A percentile compares a stretch with the other conserved stretches of the same genome.
Evolutionary conservation across 2,329 filamentous ascomycete species (phyloP).

Genomic region (Alternaria conjuncta): DNA sequence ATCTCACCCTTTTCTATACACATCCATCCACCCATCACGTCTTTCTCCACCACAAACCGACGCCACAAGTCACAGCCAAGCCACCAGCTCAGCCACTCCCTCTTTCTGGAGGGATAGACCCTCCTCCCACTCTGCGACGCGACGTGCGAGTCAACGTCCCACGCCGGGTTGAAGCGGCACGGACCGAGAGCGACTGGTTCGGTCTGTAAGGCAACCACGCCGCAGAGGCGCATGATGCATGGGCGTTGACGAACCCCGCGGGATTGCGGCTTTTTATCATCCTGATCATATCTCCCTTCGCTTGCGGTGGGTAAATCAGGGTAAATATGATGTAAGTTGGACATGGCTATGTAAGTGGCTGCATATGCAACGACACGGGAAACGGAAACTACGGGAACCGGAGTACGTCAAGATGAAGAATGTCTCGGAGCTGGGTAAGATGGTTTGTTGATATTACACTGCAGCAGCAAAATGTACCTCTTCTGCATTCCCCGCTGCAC

Average conservation of each 20-base stretch:
- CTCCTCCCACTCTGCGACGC: not conserved
- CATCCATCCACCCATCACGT: not conserved
- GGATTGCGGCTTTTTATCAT: not conserved
- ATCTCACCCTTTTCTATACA: not conserved
- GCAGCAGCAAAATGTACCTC: not conserved
- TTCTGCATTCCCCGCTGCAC: not conserved
- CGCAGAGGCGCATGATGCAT: conserved; percentile 8
- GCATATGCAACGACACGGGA: not conserved
- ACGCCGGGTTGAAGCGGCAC: not conserved
- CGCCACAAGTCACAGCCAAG: not conserved
- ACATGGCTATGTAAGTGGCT: not conserved
- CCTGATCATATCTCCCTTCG: not conserved
- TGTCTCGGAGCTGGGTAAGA: not conserved
- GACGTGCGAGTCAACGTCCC: not conserved
- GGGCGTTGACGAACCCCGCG: not conserved
- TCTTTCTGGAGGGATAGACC: not conserved
- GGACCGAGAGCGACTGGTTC: not conserved
- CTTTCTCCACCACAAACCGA: not conserved
- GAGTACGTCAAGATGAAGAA: not conserved
- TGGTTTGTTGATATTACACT: conserved; percentile 1
- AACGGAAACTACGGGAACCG: not conserved
- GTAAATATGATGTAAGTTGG: not conserved
- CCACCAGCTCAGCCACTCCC: not conserved
- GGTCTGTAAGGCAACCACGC: conserved; percentile 5
- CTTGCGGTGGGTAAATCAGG: not conserved